A percentile compares a stretch with the other conserved stretches of the same genome.
Evolutionary conservation across 805 yeast species (phyloP).

Genomic region (Metschnikowia lunata): DNA sequence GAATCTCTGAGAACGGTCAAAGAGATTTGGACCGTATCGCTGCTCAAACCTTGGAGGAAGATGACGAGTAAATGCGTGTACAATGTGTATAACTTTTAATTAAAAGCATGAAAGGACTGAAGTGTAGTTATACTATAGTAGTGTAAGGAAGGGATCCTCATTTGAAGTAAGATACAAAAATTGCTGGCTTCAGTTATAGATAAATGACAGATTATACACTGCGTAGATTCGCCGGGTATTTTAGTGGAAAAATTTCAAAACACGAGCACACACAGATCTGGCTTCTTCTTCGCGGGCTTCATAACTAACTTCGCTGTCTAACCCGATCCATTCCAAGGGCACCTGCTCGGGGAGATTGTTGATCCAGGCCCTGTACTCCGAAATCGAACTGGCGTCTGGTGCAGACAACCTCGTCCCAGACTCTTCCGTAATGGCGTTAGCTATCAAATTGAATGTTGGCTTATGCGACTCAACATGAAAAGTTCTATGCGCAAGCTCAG

Average conservation of each 20-base stretch:
- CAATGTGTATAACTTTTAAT: slow-evolving; percentile 17
- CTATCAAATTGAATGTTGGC: slow-evolving; percentile 39
- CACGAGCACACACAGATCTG: slow-evolving; percentile 4
- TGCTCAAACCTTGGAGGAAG: slow-evolving; percentile 94
- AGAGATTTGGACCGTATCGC: slow-evolving; percentile 99
- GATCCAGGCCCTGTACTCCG: slow-evolving; percentile 47
- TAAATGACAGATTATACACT: no score
- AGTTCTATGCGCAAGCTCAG: slow-evolving; percentile 29
- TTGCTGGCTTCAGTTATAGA: no score
- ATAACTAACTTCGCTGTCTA: slow-evolving; percentile 41
- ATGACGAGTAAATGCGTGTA: slow-evolving; percentile 44
- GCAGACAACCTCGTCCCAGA: slow-evolving; percentile 22
- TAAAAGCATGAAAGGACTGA: slow-evolving; percentile 12
- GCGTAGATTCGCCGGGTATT: no score
- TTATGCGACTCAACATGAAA: slow-evolving; percentile 41
- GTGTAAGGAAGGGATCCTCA: not conserved
- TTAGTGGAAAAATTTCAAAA: not conserved
- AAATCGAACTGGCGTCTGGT: slow-evolving; percentile 45
- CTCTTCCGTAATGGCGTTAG: slow-evolving; percentile 18
- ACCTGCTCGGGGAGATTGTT: slow-evolving; percentile 46
- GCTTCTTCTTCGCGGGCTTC: slow-evolving; percentile 23
- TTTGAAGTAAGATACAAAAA: not conserved
- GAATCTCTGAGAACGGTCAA: slow-evolving; percentile 98
- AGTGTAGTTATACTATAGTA: not conserved
- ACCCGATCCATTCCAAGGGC: slow-evolving; percentile 52